Conservation (phyloP, 2,329 filamentous ascomycete genomes). For the Alternaria brassicicola region DNA sequence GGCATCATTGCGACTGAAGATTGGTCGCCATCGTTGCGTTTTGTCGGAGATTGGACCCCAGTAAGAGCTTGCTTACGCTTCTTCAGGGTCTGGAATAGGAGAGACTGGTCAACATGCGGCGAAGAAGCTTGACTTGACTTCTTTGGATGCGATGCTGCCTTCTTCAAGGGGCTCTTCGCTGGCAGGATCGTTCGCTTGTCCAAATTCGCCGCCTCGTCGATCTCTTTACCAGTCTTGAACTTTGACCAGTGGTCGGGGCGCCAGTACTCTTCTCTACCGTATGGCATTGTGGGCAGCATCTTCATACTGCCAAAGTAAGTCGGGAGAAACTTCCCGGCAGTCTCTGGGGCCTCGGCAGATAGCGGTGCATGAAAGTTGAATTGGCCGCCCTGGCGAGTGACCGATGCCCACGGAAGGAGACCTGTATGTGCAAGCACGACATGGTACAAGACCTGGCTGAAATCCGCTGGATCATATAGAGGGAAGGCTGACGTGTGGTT, state of each 20-base stretch:
- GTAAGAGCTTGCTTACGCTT: constrained; percentile 2
- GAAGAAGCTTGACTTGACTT: not conserved
- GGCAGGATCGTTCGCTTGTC: constrained; percentile 4
- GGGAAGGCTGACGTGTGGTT: not conserved
- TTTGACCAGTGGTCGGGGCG: constrained; percentile 22
- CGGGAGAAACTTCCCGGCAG: constrained; percentile 8
- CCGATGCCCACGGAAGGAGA: constrained; percentile 21
- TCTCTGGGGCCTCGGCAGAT: not conserved
- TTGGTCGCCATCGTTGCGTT: constrained; percentile 2
- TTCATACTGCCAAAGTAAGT: constrained; percentile 28
- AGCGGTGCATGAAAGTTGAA: constrained; percentile 14
- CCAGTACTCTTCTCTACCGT: not conserved
- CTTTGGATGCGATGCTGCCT: not conserved
- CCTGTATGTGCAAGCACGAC: constrained; percentile 21
- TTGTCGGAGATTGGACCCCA: not conserved
- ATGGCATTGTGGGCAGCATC: constrained; percentile 11
- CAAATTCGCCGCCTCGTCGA: constrained; percentile 4
- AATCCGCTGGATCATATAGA: constrained; percentile 21
- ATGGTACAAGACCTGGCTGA: constrained; percentile 15
- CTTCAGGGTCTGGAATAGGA: not conserved
- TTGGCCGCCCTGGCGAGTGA: constrained; percentile 18
- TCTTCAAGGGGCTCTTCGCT: not conserved
- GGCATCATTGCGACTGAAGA: not conserved
- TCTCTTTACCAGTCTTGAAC: constrained; percentile 19
- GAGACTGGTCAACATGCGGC: not conserved